Conservation (phyloP, 352 stramenopile species). For the Phytophthora multivora region DNA sequence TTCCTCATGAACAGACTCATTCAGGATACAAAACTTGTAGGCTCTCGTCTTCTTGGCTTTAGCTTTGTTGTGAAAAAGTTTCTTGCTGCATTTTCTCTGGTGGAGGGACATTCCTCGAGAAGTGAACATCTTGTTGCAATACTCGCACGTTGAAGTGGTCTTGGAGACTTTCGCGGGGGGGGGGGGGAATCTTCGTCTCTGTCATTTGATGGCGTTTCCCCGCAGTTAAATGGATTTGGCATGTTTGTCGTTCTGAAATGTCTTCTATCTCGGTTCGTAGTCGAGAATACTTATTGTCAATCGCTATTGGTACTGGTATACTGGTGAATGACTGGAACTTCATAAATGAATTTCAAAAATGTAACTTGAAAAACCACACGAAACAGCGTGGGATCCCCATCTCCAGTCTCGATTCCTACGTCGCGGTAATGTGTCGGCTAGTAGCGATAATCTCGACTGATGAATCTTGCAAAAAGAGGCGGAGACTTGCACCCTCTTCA, state of each 20-base stretch:
- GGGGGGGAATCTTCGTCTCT: no score
- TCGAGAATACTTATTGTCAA: neutral
- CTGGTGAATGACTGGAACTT: neutral
- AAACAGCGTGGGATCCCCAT: neutral
- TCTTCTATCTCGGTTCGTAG: no score
- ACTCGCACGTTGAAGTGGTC: neutral
- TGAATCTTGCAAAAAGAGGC: constrained; percentile 26
- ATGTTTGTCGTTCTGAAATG: no score
- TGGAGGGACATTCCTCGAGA: constrained; percentile 20
- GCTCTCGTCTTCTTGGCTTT: constrained; percentile 7
- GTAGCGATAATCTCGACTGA: neutral
- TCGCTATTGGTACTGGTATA: neutral
- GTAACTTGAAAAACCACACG: no score
- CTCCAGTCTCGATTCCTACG: constrained; percentile 8
- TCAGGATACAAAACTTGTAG: constrained; percentile 25
- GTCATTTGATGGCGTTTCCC: neutral
- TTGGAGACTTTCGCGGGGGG: no score
- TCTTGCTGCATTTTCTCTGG: constrained; percentile 19
- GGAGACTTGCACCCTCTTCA: constrained; percentile 14
- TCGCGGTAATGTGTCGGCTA: constrained; percentile 1
- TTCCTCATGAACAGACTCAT: constrained; percentile 16
- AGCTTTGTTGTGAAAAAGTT: constrained; percentile 1
- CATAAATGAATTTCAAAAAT: no score
- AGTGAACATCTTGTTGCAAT: constrained; percentile 14
- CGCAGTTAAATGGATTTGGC: no score